Base-by-base conservation (phyloP, 2,329 filamentous ascomycete species). In the Ophiocordyceps camponoti-saundersi region DNA sequence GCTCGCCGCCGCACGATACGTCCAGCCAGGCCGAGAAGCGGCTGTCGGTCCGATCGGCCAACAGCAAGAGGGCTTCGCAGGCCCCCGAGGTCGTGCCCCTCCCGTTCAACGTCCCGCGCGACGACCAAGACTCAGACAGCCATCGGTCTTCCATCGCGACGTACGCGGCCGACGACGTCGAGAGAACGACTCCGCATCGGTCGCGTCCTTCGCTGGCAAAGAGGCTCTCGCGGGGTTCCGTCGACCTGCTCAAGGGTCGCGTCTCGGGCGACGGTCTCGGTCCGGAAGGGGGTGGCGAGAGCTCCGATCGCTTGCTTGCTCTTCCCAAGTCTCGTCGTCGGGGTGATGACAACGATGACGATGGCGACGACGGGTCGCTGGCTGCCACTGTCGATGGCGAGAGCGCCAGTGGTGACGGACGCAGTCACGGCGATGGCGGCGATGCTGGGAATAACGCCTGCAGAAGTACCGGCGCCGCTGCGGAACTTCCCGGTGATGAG, bases 111-210 rank as follows among this genome's bases (percentile, higher is more conserved):
- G 65, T 84, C 1, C 77, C 78, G 1, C 60, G 67, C 13, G 63
- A 67, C 2, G 63, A 69, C 5, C 58, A 64, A 22, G 39, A 51
- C 13, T 56, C 58, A 2, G 66, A 73, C 6, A 68, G 70, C 16
- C 70, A 73, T 20, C 64, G 71, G 26, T 86, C 81, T 2, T 85
- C 84, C 2, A 69, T 85, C 20, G 85, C 81, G 3, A 83, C 83
- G 0, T 72, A 82, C 55, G 80, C 81, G 15, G 80, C 81, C 16
- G 80, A 82, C 48, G 71, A 79, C 26, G 70, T 71, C 12, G 70
- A 71, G n/a, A 56, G 61, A 21, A 15, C 41, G 8, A 13, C 21
- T 3, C 44, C 53, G 47, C 44, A 52, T 42, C 48, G 58, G 34
- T 18, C 16, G 7, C 60, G 63, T 21, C 55, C 57, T 15, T 69